Conservation (phyloP, 441 rosid species). For the Euphorbia corollata region DNA sequence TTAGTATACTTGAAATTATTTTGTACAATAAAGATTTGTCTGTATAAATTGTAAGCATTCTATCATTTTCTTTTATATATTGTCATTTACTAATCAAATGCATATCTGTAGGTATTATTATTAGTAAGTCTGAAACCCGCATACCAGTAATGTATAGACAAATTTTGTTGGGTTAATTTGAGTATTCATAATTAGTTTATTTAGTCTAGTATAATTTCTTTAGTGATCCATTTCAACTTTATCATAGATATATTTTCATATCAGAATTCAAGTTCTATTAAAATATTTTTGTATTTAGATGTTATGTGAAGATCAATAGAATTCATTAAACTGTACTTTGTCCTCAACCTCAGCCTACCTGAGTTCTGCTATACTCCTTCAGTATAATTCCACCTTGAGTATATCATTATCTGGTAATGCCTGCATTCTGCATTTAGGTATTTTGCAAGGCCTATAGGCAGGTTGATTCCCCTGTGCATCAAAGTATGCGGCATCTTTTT, state of each 20-base stretch:
- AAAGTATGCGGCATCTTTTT: slow-evolving; percentile 92
- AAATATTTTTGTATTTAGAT: neutral
- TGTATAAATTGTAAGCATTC: slow-evolving; percentile 2
- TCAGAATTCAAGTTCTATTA: neutral
- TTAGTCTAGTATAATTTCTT: neutral
- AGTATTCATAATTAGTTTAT: neutral
- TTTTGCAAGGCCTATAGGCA: slow-evolving; percentile 85
- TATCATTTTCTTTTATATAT: neutral
- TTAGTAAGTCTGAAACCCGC: neutral
- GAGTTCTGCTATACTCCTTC: neutral
- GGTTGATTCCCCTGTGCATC: slow-evolving; percentile 69
- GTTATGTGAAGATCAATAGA: neutral
- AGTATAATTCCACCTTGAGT: neutral
- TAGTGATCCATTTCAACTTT: neutral
- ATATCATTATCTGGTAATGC: slow-evolving; percentile 2
- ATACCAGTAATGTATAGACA: neutral
- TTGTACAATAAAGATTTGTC: neutral
- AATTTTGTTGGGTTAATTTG: neutral
- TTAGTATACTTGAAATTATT: neutral
- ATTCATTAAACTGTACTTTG: neutral
- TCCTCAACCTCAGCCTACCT: neutral
- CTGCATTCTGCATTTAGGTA: slow-evolving; percentile 38
- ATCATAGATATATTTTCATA: neutral
- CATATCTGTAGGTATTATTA: neutral
- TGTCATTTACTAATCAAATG: neutral